Base-by-base conservation (phyloP, 2,329 filamentous ascomycete species). In the Colletotrichum spinosum region DNA sequence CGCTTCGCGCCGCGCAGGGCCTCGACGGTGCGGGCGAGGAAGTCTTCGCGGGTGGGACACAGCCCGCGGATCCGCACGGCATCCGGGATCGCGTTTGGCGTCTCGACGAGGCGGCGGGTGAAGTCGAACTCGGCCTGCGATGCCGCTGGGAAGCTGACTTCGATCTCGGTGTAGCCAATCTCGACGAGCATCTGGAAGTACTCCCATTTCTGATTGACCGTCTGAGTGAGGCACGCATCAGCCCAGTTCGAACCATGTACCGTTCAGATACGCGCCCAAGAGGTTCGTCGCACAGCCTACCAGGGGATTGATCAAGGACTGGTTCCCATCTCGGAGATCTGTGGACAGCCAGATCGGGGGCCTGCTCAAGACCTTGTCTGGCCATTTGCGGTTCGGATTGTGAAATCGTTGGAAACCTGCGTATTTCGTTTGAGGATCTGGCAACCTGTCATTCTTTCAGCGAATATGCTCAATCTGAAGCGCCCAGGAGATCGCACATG, bases 141-240 rank as follows among this genome's bases (percentile, higher is more conserved):
- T 4, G 58, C 58, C 6, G 34, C 58, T 8, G 58, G 58, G 10
- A 55, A 60, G 50, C 58, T 55, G 1, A 60, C 41, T 44, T 60
- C 58, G 6, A 60, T 55, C 34, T 60, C 58, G 8, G 17, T 60
- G 15, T 50, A 60, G 4, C 58, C 58, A 33, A 60, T 60, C 12
- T 41, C 46, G 8, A 60, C 58, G 9, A 60, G 58, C 51, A 60
- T 54, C 11, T 55, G 58, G n/a, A 60, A 60, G 37, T 54, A 60
- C 13, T 54, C 51, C 58, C 58, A 60, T 49, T 55, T 60, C 7
- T 60, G 49, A 8, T 60, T 38, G 8, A 55, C 51, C 13, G 50
- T 55, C 58, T 60, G 12, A 25, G 42, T 8, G 3, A 8, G 42
- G 1, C 12, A 13, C 12, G 13, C 13, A 15, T 44, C 8, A 44